These are phyloP conservation scores for Aspergillus latus DNA, from an alignment of 2,329 filamentous ascomycete species.

Conservation along the genomic window DNA sequence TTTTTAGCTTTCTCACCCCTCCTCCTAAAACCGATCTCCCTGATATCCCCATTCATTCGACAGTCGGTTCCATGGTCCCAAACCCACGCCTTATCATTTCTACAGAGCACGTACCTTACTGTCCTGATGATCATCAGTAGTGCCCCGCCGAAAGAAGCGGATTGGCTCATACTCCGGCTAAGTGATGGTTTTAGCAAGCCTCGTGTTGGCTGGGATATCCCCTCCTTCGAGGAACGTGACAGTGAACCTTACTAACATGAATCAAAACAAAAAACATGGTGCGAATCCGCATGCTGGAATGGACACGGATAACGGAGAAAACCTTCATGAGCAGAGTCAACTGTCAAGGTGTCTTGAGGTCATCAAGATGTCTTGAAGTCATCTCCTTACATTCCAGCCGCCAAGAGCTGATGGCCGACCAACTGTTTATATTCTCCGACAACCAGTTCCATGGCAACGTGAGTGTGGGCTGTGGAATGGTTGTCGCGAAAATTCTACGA, in stretches of 20 bases:
- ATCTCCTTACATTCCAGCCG: conserved; percentile 11
- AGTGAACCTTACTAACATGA: not conserved
- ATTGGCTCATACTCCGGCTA: conserved; percentile 13
- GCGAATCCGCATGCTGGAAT: not conserved
- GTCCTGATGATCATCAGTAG: conserved; percentile 13
- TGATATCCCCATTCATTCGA: conserved; percentile 4
- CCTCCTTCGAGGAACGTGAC: conserved; percentile 6
- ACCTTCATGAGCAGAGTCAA: not conserved
- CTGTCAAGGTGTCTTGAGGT: conserved; percentile 1
- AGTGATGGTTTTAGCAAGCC: conserved; percentile 2
- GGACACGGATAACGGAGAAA: not conserved
- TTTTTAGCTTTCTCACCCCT: conserved; percentile 15
- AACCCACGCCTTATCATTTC: conserved; percentile 7
- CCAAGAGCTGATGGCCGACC: not conserved
- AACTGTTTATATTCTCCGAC: conserved; percentile 6
- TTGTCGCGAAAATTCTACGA: conserved; percentile 5
- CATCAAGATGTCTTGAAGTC: conserved; percentile 9
- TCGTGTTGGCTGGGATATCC: conserved; percentile 8
- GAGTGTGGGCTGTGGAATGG: not conserved
- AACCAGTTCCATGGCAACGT: not conserved
- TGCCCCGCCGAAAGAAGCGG: not conserved
- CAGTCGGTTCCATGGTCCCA: conserved; percentile 1
- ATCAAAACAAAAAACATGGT: not conserved
- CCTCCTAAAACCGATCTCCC: conserved; percentile 15
- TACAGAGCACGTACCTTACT: not conserved